Evolutionary conservation across 2,329 filamentous ascomycete genomes (phyloP).

Genomic region (Clonostachys solani): DNA sequence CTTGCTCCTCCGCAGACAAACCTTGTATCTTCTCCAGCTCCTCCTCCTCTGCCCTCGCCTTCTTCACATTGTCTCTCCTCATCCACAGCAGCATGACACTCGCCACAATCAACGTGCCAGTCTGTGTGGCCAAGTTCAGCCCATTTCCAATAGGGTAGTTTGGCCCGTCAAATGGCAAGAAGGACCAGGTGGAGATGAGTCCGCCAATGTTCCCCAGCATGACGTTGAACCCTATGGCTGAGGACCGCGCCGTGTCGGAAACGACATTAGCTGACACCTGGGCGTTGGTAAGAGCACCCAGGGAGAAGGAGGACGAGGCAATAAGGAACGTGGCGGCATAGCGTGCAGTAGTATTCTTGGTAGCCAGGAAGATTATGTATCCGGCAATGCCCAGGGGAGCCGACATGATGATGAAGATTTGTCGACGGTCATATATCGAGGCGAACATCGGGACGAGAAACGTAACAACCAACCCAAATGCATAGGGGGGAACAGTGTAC

Average conservation of each 20-base stretch:
- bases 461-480: constrained; percentile 61
- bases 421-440: constrained; percentile 53
- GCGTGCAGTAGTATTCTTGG: constrained; percentile 39
- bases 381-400: constrained; percentile 61
- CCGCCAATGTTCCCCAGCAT: constrained; percentile 21
- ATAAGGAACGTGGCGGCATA: constrained; percentile 68
- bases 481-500: constrained; percentile 64
- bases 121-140: constrained; percentile 50
- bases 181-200: constrained; percentile 55
- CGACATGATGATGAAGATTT: constrained; percentile 52
- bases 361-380: constrained; percentile 64
- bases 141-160: constrained; percentile 65
- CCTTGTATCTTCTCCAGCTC: constrained; percentile 42
- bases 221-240: constrained; percentile 41
- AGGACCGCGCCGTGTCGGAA: constrained; percentile 60
- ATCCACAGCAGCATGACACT: constrained; percentile 54
- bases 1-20: constrained; percentile 38
- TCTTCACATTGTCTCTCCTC: constrained; percentile 52
- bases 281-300: constrained; percentile 61
- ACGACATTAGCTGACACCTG: constrained; percentile 64
- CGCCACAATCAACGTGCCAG: constrained; percentile 44
- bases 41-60: constrained; percentile 13
- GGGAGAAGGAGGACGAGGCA: constrained; percentile 54
- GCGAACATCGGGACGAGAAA: constrained; percentile 53
- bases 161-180: constrained; percentile 54